phyloP scores from a whole-genome alignment of 2,329 filamentous ascomycete species.

The Leptodontidium sp. region DNA sequence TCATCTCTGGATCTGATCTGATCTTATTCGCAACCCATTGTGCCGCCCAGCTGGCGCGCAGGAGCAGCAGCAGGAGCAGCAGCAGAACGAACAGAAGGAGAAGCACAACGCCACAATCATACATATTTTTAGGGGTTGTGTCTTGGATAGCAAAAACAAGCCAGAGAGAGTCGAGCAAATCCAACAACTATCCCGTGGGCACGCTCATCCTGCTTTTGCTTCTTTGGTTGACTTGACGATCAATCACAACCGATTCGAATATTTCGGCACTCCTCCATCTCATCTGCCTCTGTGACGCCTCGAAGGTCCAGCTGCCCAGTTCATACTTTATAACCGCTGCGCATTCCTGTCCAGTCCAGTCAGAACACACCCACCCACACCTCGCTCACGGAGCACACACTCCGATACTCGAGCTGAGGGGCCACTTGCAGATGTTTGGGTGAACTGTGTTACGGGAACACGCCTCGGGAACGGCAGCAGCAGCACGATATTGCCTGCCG shows the following conservation, averaged over 20 bases:
- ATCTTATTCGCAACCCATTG: background rate
- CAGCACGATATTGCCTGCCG: conserved; percentile 45
- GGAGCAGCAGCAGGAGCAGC: background rate
- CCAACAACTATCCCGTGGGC: background rate
- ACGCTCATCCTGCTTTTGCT: background rate
- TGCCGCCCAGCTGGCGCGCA: background rate
- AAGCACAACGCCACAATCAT: background rate
- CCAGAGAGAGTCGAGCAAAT: background rate
- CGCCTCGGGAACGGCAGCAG: conserved; percentile 46
- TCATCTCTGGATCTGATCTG: conserved; percentile 5
- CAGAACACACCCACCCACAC: conserved; percentile 49
- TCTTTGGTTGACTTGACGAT: conserved; percentile 30
- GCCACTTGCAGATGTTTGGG: conserved; percentile 43
- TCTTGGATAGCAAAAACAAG: background rate
- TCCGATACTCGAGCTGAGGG: conserved; percentile 42
- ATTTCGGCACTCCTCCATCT: conserved; percentile 8
- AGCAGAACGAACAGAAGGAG: background rate
- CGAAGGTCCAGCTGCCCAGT: conserved; percentile 17
- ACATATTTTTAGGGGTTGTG: background rate
- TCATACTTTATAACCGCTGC: conserved; percentile 27
- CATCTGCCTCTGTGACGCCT: conserved; percentile 7
- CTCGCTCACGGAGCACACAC: conserved; percentile 29
- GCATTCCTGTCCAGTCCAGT: conserved; percentile 27
- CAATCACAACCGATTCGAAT: conserved; percentile 3
- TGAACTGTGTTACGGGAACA: conserved; percentile 46